These are phyloP conservation scores for Alternaria brassicae DNA, from an alignment of 2,329 filamentous ascomycete species.

Conservation along the genomic window DNA sequence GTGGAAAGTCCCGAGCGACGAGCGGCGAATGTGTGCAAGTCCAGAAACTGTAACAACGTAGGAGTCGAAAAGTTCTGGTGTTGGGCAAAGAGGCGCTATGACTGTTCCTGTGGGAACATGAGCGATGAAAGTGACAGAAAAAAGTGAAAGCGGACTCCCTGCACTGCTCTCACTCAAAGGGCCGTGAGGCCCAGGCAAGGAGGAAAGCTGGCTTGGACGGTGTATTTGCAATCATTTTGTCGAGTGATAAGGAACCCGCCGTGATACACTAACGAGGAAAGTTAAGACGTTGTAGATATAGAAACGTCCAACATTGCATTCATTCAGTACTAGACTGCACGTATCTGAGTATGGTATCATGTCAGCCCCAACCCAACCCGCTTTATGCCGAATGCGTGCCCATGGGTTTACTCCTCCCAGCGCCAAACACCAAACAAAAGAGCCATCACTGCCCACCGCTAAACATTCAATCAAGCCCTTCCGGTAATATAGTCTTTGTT, in stretches of 20 bases:
- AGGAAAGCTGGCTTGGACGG: neutral
- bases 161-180: neutral
- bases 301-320: constrained; percentile 7
- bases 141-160: neutral
- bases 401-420: neutral
- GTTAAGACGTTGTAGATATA: neutral
- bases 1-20: neutral
- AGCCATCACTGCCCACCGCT: neutral
- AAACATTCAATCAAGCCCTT: constrained; percentile 20
- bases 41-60: neutral
- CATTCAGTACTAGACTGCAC: constrained; percentile 11
- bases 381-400: constrained; percentile 5
- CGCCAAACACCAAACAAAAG: constrained; percentile 8
- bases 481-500: constrained; percentile 56
- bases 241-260: neutral
- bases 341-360: constrained; percentile 18
- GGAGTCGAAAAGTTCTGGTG: neutral
- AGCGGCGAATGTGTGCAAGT: neutral
- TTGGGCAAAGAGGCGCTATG: neutral
- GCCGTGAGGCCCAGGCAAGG: no score
- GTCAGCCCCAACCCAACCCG: neutral
- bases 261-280: neutral
- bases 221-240: neutral
- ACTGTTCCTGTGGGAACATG: neutral
- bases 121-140: neutral